Percentiles rank a stretch among this genome's conserved stretches.
phyloP scores from a whole-genome alignment of 2,329 filamentous ascomycete species.

The Fusarium tricinctum region DNA sequence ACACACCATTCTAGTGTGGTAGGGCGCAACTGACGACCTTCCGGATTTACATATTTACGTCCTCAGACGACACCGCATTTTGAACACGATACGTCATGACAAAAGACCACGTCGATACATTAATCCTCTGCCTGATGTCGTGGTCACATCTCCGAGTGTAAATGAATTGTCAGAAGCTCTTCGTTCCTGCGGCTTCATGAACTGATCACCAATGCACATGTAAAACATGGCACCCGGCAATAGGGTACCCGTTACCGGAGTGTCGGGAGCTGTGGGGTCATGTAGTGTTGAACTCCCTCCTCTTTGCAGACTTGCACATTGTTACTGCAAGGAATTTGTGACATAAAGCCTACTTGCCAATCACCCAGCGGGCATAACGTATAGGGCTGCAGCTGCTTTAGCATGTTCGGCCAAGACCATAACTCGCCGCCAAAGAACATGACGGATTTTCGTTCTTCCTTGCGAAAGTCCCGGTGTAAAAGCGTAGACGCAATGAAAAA shows the following conservation, averaged over 20 bases:
- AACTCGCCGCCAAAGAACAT: constrained; percentile 3
- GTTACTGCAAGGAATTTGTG: constrained; percentile 51
- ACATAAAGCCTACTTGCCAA: constrained; percentile 21
- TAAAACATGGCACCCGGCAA: constrained; percentile 8
- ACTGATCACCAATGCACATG: constrained; percentile 3
- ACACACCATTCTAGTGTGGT: background rate
- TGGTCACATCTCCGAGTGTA: constrained; percentile 51
- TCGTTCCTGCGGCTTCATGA: constrained; percentile 39
- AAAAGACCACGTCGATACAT: background rate
- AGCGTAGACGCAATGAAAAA: constrained; percentile 9
- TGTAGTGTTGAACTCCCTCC: constrained; percentile 54
- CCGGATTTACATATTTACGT: background rate
- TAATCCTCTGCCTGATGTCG: constrained; percentile 51
- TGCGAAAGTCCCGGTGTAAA: constrained; percentile 1
- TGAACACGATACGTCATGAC: background rate
- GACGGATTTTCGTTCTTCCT: constrained; percentile 19
- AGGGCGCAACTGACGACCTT: background rate
- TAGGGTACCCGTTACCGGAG: constrained; percentile 53
- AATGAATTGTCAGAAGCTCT: constrained; percentile 49
- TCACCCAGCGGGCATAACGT: background rate
- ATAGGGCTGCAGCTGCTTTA: too few species aligned
- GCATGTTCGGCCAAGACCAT: too few species aligned
- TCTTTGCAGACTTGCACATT: constrained; percentile 48
- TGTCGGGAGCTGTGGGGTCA: constrained; percentile 55
- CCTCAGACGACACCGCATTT: background rate